A percentile compares a stretch with the other conserved stretches of the same genome.
Evolutionary conservation across 306 rosid genomes (phyloP).

Genomic region (Mimosa bimucronata): DNA sequence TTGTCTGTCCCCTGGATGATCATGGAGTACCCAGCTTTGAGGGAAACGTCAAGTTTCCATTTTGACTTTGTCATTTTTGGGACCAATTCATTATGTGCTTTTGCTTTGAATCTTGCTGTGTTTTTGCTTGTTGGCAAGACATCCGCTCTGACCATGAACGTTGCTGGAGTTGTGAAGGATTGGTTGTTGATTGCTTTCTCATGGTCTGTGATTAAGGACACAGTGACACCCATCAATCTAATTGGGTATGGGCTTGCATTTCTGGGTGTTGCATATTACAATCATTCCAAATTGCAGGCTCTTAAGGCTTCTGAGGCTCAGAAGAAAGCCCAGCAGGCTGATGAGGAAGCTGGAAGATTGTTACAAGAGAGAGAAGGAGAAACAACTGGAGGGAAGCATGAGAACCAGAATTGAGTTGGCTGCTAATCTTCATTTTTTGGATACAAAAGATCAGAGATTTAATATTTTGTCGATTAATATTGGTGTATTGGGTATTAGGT

Average conservation of each 20-base stretch:
- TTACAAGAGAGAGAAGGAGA: slow-evolving; percentile 58
- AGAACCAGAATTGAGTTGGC: slow-evolving; percentile 45
- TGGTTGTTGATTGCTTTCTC: slow-evolving; percentile 77
- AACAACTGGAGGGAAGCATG: slow-evolving; percentile 52
- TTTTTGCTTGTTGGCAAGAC: slow-evolving; percentile 80
- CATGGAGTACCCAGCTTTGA: slow-evolving; percentile 60
- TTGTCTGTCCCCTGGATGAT: slow-evolving; percentile 64
- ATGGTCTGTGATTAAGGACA: slow-evolving; percentile 79
- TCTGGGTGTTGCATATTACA: slow-evolving; percentile 68
- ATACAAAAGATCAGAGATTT: slow-evolving; percentile 9
- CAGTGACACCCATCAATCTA: slow-evolving; percentile 63
- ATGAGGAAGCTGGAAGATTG: slow-evolving; percentile 73
- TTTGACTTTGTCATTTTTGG: slow-evolving; percentile 62
- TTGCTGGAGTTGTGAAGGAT: slow-evolving; percentile 78
- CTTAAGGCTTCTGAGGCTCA: slow-evolving; percentile 69
- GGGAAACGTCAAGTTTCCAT: slow-evolving; percentile 60
- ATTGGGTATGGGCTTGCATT: slow-evolving; percentile 64
- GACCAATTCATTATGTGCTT: slow-evolving; percentile 65
- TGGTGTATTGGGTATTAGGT: slow-evolving; percentile 15
- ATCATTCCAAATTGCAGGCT: slow-evolving; percentile 68
- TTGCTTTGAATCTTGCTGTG: slow-evolving; percentile 71
- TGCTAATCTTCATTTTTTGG: slow-evolving; percentile 31
- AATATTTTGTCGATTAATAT: neutral
- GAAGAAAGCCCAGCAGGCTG: slow-evolving; percentile 60
- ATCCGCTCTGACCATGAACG: slow-evolving; percentile 76